These are phyloP conservation scores for Boletus tomentosulus DNA, from an alignment of 768 basidiomycete genomes.

Conservation along the genomic window DNA sequence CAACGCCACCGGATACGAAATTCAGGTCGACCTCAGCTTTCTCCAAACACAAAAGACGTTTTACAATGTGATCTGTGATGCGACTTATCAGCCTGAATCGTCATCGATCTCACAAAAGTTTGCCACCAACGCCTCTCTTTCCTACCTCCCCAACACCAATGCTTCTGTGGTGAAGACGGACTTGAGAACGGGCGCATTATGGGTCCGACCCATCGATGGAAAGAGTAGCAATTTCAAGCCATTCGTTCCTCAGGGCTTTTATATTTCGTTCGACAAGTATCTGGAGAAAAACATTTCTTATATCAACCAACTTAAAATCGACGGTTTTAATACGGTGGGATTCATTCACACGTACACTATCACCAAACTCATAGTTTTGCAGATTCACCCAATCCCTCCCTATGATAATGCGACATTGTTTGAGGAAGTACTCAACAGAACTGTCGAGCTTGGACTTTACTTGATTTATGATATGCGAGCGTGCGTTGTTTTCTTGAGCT, in stretches of 20 bases:
- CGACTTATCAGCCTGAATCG: constrained; percentile 17
- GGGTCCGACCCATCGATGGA: constrained; percentile 33
- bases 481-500: constrained; percentile 23
- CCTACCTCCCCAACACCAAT: constrained; percentile 39
- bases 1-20: constrained; percentile 34
- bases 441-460: constrained; percentile 38
- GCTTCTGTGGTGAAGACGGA: constrained; percentile 46
- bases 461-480: constrained; percentile 79
- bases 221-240: constrained; percentile 29
- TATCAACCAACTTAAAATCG: constrained; percentile 52
- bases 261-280: constrained; percentile 55
- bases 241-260: constrained; percentile 71
- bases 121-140: constrained; percentile 28
- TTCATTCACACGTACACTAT: too few species aligned
- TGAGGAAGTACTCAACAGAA: constrained; percentile 16
- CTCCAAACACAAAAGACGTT: constrained; percentile 28
- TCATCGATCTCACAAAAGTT: constrained; percentile 28
- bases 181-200: constrained; percentile 40
- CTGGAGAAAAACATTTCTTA: constrained; percentile 49
- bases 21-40: constrained; percentile 31
- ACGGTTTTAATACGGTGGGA: constrained; percentile 40
- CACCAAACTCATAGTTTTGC: too few species aligned
- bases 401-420: constrained; percentile 51
- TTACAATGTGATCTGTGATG: constrained; percentile 35
- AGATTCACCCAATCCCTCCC: constrained; percentile 70